Evolutionary conservation across 2,329 filamentous ascomycete species (phyloP).

Genomic region (Penicillium digitatum): DNA sequence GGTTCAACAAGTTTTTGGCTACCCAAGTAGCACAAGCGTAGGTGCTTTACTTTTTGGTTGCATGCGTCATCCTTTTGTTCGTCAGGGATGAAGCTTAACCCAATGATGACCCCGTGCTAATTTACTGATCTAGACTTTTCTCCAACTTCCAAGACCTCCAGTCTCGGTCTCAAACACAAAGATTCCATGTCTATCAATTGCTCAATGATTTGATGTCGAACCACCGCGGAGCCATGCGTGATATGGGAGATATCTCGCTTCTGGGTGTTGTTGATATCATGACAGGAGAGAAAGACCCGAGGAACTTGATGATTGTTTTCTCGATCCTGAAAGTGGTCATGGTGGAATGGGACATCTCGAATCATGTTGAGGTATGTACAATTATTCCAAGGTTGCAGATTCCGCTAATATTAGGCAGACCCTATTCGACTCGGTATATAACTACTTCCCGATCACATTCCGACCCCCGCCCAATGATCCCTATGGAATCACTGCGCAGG

Average conservation of each 20-base stretch:
- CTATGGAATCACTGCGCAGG: constrained; percentile 65
- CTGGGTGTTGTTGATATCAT: constrained; percentile 61
- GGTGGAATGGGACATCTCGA: constrained; percentile 63
- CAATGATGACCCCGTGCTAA: constrained; percentile 13
- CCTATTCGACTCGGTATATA: constrained; percentile 66
- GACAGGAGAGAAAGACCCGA: constrained; percentile 64
- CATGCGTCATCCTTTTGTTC: background rate
- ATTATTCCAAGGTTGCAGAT: background rate
- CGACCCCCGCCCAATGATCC: constrained; percentile 65
- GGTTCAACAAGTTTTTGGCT: constrained; percentile 57
- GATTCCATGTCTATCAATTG: constrained; percentile 60
- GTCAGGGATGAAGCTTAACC: constrained; percentile 11
- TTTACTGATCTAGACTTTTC: constrained; percentile 40
- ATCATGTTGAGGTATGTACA: constrained; percentile 52
- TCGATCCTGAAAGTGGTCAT: constrained; percentile 64
- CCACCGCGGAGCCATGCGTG: constrained; percentile 56
- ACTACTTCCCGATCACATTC: constrained; percentile 70
- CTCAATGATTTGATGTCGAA: constrained; percentile 60
- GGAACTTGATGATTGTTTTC: constrained; percentile 67
- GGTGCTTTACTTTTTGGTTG: constrained; percentile 25
- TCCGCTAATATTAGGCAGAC: constrained; percentile 31
- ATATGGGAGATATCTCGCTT: constrained; percentile 58
- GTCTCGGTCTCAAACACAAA: constrained; percentile 59
- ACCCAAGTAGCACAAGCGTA: constrained; percentile 52
- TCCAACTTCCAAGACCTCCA: constrained; percentile 56